A percentile compares a stretch with the other conserved stretches of the same genome.
Evolutionary conservation across 345 rosid genomes (phyloP).

Genomic region (Eucalyptus erythrocorys): DNA sequence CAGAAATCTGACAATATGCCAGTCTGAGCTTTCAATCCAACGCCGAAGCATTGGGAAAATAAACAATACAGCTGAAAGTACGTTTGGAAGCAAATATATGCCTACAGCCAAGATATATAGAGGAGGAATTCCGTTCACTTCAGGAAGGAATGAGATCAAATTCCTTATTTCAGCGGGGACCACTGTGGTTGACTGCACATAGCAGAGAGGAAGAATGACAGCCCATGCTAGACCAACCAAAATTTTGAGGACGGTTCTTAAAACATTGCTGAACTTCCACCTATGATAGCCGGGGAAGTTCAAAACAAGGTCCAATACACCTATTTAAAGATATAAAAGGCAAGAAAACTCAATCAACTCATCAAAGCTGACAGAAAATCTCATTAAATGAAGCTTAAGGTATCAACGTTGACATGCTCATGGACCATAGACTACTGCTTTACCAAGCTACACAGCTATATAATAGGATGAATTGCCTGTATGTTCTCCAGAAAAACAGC

Average conservation of each 20-base stretch:
- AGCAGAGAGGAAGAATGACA: constrained; percentile 67
- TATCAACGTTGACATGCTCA: neutral
- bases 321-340: constrained; percentile 10
- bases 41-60: constrained; percentile 93
- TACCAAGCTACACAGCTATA: neutral
- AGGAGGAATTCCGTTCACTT: constrained; percentile 63
- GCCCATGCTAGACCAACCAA: constrained; percentile 69
- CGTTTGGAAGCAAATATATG: constrained; percentile 71
- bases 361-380: neutral
- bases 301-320: constrained; percentile 76
- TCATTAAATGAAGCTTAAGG: neutral
- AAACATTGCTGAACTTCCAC: constrained; percentile 74
- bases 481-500: neutral
- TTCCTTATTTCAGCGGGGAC: constrained; percentile 28
- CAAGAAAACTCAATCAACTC: neutral
- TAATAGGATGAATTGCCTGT: neutral
- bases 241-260: constrained; percentile 68
- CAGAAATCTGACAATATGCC: constrained; percentile 78
- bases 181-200: constrained; percentile 38
- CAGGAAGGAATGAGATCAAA: constrained; percentile 41
- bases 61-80: constrained; percentile 69
- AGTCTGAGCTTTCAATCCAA: constrained; percentile 97
- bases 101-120: constrained; percentile 69
- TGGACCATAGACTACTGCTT: neutral
- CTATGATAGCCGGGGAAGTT: constrained; percentile 94